These are phyloP conservation scores for Neocatenulostroma microsporum DNA, from an alignment of 2,329 filamentous ascomycete species.

Conservation along the genomic window DNA sequence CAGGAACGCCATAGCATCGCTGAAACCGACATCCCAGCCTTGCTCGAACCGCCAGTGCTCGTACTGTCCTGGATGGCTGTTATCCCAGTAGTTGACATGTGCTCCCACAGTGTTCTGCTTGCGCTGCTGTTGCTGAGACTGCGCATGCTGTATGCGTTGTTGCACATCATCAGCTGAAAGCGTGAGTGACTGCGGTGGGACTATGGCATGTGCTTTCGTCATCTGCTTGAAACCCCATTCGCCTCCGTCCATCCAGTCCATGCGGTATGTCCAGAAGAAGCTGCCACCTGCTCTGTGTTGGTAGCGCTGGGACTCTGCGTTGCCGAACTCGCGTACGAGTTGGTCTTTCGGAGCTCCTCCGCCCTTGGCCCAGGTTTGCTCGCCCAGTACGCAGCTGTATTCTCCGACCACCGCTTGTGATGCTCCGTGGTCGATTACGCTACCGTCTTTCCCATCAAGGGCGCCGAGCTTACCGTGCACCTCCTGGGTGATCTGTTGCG, in stretches of 20 bases:
- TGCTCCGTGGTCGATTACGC: constrained; percentile 43
- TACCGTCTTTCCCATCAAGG: constrained; percentile 42
- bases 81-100: constrained; percentile 47
- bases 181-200: constrained; percentile 32
- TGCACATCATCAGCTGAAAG: constrained; percentile 33
- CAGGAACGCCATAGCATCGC: constrained; percentile 49
- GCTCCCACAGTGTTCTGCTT: constrained; percentile 32
- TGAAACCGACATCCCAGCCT: constrained; percentile 51
- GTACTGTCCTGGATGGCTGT: constrained; percentile 35
- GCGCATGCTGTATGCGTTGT: constrained; percentile 33
- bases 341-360: constrained; percentile 30
- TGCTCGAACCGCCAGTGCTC: constrained; percentile 48
- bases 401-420: constrained; percentile 49
- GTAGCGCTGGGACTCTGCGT: constrained; percentile 42
- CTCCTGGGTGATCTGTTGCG: constrained; percentile 45
- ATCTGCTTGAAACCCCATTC: constrained; percentile 54
- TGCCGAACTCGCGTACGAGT: constrained; percentile 41
- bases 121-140: constrained; percentile 31
- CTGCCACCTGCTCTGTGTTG: constrained; percentile 44
- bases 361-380: constrained; percentile 40
- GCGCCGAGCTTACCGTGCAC: constrained; percentile 38
- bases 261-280: constrained; percentile 56
- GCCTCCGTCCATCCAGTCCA: constrained; percentile 56
- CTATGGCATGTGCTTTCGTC: constrained; percentile 39
- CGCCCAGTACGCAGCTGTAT: constrained; percentile 50